Base-by-base conservation (phyloP, 768 basidiomycete genomes). In the Clavulina sp. region DNA sequence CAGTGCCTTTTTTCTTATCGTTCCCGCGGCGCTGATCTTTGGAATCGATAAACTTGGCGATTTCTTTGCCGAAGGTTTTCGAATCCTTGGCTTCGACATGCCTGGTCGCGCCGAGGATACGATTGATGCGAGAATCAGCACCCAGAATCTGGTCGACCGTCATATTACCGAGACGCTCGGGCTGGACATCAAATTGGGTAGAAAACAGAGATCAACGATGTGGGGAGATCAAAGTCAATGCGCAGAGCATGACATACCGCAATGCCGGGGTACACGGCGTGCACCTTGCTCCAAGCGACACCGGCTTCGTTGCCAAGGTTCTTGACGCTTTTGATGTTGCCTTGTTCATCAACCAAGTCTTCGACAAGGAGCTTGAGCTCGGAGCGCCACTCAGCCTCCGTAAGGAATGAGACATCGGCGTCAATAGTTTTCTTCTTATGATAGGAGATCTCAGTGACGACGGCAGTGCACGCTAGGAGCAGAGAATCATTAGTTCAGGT, bases 181-280 rank as follows among this genome's bases (percentile, higher is more conserved):
- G 69, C 2, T n/a, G n/a, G n/a, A n/a, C n/a, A 63, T 58, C 4
- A 78, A 66, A 9, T 63, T 63, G 1, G 78, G n/a, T n/a, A n/a
- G n/a, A n/a, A n/a, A n/a, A n/a, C n/a, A n/a, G n/a, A n/a, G 77
- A 60, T 78, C 78, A 0, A 79, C 75, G 0, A 76, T 76, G 58
- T 78, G 75, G 2, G 78, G 73, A 77, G 78, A 46, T 31, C 41
- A 2, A 46, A 26, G 4, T 23, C n/a, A n/a, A n/a, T n/a, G n/a
- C n/a, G n/a, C n/a, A n/a, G 16, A 24, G 2, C n/a, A 30, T 36
- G 28, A 40, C 30, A 13, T 18, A 5, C 16, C 46, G 3, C 26
- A 29, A 47, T 2, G 30, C 16, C 16, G n/a, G 28, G 7, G 38
- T 7, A 41, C 6, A 16, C 19, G 19, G 7, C 28, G 38, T 41